Evolutionary conservation across 2,329 filamentous ascomycete species (phyloP), one percentile per base, ranked within the genome.

Genomic region (Exophiala sp.): DNA sequence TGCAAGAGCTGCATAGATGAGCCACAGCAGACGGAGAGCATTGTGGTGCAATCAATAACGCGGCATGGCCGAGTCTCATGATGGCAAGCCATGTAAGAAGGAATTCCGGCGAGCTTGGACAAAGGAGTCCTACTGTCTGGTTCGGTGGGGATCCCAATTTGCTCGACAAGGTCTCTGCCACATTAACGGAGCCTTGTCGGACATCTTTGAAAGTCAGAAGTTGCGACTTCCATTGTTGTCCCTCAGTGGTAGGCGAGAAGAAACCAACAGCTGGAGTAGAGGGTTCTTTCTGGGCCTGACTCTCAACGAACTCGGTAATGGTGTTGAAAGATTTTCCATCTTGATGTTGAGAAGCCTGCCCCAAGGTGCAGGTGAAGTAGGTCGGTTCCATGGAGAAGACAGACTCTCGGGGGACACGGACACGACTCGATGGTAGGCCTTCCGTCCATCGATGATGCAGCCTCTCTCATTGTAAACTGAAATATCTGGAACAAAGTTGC

Each of bases 351-450:
- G 71, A 68, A 9, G 81, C 80, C 63, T 85, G 75, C 1, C 80
- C 82, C 2, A 86, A 72, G 0, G 81, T 84, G 65, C 82, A 85
- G 3, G 77, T 77, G 62, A 85, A 85, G 65, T 85, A 84, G 54
- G 78, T 83, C 1, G 46, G 43, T 11, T 50, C 29, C 56, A 58
- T 58, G 36, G 10, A 9, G 8, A 12, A 14, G 12, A 16, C 41
- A 44, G 14, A n/a, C 11, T n/a, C 24, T 2, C 1, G 7, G 24
- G 5, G 24, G 7, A 5, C 24, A 2, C 24, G 7, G 24, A 5
- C 5, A 5, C 24, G 24, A 29, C 5, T 29, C 7, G 24, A 29
- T 29, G 2, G 24, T 29, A 29, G 1, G 24, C 24, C 24, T 29
- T 4, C 24, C 24, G 5, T 5, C 24, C 24, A 3, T 29, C 3